phyloP scores from a whole-genome alignment of 2,329 filamentous ascomycete species.

The Xylaria sp. region DNA sequence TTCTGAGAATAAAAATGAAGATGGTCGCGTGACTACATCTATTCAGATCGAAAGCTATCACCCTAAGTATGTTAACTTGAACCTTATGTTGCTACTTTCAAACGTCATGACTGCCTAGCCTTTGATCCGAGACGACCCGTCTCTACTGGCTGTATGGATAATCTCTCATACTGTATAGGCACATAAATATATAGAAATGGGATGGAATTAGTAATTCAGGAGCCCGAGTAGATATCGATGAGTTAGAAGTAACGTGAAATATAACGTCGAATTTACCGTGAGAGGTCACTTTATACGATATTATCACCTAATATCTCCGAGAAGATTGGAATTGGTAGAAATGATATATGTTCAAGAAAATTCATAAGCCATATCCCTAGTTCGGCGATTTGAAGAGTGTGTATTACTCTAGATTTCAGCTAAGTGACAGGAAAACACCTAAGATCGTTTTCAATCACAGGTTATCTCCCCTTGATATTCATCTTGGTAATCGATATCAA shows the following conservation, averaged over 20 bases:
- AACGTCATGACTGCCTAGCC: background rate
- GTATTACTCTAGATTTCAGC: too few relatives aligned
- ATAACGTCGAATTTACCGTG: background rate
- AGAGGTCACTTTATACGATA: background rate
- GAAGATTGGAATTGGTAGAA: background rate
- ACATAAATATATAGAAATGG: background rate
- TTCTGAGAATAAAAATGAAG: background rate
- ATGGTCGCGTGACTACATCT: constrained; percentile 6
- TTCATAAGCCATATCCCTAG: too few relatives aligned
- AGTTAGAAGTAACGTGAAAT: background rate
- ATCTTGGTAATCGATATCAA: too few relatives aligned
- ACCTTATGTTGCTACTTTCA: constrained; percentile 7
- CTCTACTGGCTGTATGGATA: background rate
- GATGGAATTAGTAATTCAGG: background rate
- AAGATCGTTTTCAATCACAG: too few relatives aligned
- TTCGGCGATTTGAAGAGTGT: too few relatives aligned
- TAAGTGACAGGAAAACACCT: too few relatives aligned
- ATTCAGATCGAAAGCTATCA: background rate
- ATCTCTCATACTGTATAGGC: too few relatives aligned
- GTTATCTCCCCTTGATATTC: too few relatives aligned
- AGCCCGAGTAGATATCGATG: background rate
- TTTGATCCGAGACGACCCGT: background rate
- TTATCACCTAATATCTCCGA: background rate
- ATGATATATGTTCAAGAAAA: background rate
- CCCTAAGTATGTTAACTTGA: background rate